These are phyloP conservation scores for Geopyxis carbonaria DNA, from an alignment of 495 filamentous ascomycete species.

Conservation along the genomic window DNA sequence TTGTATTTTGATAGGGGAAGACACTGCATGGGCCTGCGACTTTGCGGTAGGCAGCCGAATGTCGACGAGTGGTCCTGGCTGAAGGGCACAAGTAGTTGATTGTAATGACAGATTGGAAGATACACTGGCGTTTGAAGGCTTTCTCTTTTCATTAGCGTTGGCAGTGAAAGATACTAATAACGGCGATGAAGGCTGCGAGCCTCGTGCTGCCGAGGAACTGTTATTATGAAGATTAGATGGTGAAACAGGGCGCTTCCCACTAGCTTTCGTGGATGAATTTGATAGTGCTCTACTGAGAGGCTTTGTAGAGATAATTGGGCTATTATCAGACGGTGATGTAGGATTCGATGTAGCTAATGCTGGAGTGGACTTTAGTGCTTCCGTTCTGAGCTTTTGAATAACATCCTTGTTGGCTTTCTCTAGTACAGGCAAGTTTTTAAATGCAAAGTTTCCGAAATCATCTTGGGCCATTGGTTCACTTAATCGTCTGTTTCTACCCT, in stretches of 20 bases:
- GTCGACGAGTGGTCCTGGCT: conserved; percentile 34
- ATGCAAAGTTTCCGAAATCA: conserved; percentile 91
- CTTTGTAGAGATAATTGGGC: conserved; percentile 57
- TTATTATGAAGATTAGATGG: conserved; percentile 60
- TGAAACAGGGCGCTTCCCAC: conserved; percentile 56
- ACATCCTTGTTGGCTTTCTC: conserved; percentile 98
- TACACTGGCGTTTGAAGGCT: conserved; percentile 41
- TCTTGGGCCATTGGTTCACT: conserved; percentile 79
- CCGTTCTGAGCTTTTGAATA: conserved; percentile 82
- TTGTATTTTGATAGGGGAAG: conserved; percentile 63
- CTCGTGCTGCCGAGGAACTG: conserved; percentile 70
- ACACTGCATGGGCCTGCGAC: conserved; percentile 42
- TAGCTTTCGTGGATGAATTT: conserved; percentile 41
- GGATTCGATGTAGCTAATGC: conserved; percentile 32
- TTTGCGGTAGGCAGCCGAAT: conserved; percentile 40
- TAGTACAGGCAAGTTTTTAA: conserved; percentile 91
- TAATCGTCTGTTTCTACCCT: conserved; percentile 66
- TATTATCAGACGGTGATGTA: conserved; percentile 58
- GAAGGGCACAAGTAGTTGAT: conserved; percentile 46
- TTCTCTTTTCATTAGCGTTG: conserved; percentile 38
- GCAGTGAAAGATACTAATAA: conserved; percentile 74
- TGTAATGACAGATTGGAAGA: conserved; percentile 70
- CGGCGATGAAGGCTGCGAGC: conserved; percentile 87
- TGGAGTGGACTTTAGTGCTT: conserved; percentile 43
- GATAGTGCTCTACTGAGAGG: conserved; percentile 74